phyloP scores from a whole-genome alignment of 768 basidiomycete genomes.

The Kondoa subrosea region DNA sequence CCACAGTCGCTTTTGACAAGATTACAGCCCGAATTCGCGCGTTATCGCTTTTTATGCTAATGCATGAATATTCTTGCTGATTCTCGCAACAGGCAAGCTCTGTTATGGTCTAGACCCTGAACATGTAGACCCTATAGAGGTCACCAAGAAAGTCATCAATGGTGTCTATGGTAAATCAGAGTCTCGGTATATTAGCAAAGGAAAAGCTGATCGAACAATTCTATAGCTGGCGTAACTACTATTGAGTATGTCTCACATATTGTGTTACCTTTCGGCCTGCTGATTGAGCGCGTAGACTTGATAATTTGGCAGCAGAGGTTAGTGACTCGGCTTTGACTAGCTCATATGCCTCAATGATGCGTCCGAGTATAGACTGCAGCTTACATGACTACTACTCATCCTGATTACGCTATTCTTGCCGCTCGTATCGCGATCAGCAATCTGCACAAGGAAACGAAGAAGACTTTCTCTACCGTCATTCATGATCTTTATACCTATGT shows the following conservation, averaged over 20 bases:
- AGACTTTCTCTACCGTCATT: conserved; percentile 82
- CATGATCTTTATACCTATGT: conserved; percentile 69
- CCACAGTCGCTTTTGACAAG: conserved; percentile 69
- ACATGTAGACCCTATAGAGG: conserved; percentile 78
- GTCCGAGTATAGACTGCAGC: conserved; percentile 56
- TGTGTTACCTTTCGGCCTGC: not conserved
- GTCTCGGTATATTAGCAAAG: not conserved
- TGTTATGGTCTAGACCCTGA: conserved; percentile 90
- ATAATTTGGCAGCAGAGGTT: conserved; percentile 42
- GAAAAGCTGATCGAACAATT: not conserved
- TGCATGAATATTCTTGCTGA: conserved; percentile 16
- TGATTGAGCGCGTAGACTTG: conserved; percentile 37
- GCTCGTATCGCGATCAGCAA: conserved; percentile 98
- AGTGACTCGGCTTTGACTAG: conserved; percentile 31
- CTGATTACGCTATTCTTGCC: conserved; percentile 89
- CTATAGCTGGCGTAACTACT: conserved; percentile 63
- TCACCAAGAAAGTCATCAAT: conserved; percentile 47
- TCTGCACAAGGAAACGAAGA: conserved; percentile 97
- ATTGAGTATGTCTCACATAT: conserved; percentile 42
- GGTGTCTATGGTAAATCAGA: conserved; percentile 55
- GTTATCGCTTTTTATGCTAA: not conserved
- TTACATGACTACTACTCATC: conserved; percentile 59
- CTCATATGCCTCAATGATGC: not conserved
- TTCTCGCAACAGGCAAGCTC: conserved; percentile 46
- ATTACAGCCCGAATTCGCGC: conserved; percentile 32